phyloP scores from a whole-genome alignment of 2,329 filamentous ascomycete species.

The Hysterium pulicare region DNA sequence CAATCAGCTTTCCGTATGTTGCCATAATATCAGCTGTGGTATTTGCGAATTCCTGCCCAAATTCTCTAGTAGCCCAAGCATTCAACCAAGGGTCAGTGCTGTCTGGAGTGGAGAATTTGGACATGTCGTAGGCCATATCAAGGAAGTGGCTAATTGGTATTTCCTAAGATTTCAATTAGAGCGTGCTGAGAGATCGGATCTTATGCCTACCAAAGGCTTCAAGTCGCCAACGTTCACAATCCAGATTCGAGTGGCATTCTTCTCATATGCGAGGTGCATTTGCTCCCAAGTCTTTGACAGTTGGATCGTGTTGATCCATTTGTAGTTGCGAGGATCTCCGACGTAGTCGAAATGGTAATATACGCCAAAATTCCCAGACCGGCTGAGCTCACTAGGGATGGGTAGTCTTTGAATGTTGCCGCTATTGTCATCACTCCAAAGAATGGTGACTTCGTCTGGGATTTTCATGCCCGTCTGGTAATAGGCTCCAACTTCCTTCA shows the following conservation, averaged over 20 bases:
- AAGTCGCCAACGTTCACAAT: slow-evolving; percentile 63
- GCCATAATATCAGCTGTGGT: slow-evolving; percentile 51
- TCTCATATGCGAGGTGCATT: slow-evolving; percentile 58
- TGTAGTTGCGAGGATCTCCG: slow-evolving; percentile 55
- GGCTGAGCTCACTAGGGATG: slow-evolving; percentile 51
- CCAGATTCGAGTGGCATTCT: slow-evolving; percentile 58
- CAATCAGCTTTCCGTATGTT: slow-evolving; percentile 53
- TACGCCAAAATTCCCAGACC: slow-evolving; percentile 59
- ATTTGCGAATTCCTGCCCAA: slow-evolving; percentile 45
- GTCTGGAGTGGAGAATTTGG: slow-evolving; percentile 47
- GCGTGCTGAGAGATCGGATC: too few species aligned
- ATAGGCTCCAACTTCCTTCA: slow-evolving; percentile 61
- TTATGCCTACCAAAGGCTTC: slow-evolving; percentile 49
- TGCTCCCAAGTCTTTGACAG: slow-evolving; percentile 62
- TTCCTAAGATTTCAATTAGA: slow-evolving; percentile 36
- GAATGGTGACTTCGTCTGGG: slow-evolving; percentile 61
- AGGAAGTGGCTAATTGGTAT: slow-evolving; percentile 63
- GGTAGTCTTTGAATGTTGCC: slow-evolving; percentile 62
- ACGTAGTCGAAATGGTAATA: slow-evolving; percentile 64
- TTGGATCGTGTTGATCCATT: slow-evolving; percentile 59
- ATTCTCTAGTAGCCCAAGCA: slow-evolving; percentile 57
- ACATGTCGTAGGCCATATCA: slow-evolving; percentile 62
- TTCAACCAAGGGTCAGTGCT: slow-evolving; percentile 48
- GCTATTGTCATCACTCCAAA: slow-evolving; percentile 67
- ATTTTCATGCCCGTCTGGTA: slow-evolving; percentile 59